These are phyloP conservation scores for Begonia peltatifolia DNA, from an alignment of 306 rosid species.

Conservation along the genomic window DNA sequence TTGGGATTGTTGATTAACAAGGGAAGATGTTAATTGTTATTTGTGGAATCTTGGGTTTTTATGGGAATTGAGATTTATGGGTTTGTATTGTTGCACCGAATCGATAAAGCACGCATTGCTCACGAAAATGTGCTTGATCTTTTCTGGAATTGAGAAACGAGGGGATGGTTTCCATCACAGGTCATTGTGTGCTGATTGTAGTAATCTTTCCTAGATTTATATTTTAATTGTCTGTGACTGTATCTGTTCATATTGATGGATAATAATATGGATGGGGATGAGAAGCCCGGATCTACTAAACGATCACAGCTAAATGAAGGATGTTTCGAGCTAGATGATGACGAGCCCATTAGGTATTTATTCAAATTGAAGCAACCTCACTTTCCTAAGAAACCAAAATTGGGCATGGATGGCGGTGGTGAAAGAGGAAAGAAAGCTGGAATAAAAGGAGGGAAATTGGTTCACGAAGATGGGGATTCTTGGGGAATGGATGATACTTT, in stretches of 20 bases:
- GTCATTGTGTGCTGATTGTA: constrained; percentile 22
- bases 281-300: constrained; percentile 38
- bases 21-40: not conserved
- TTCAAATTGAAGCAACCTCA: constrained; percentile 48
- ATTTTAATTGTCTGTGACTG: constrained; percentile 1
- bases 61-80: constrained; percentile 13
- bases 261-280: constrained; percentile 52
- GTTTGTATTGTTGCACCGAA: constrained; percentile 6
- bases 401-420: constrained; percentile 18
- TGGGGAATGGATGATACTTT: constrained; percentile 83
- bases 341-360: constrained; percentile 73
- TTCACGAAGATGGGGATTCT: constrained; percentile 29
- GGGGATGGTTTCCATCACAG: constrained; percentile 17
- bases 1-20: not conserved
- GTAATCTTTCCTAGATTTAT: constrained; percentile 3
- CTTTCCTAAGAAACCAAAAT: constrained; percentile 40
- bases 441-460: constrained; percentile 11
- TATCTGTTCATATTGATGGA: constrained; percentile 23
- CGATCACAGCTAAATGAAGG: constrained; percentile 41
- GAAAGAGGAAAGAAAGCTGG: constrained; percentile 29
- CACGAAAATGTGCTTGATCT: constrained; percentile 23
- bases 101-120: constrained; percentile 13
- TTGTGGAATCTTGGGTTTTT: constrained; percentile 7
- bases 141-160: constrained; percentile 24
- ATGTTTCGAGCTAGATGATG: constrained; percentile 50